phyloP scores from a whole-genome alignment of 2,329 filamentous ascomycete genomes.

The Drechslerella dactyloides region DNA sequence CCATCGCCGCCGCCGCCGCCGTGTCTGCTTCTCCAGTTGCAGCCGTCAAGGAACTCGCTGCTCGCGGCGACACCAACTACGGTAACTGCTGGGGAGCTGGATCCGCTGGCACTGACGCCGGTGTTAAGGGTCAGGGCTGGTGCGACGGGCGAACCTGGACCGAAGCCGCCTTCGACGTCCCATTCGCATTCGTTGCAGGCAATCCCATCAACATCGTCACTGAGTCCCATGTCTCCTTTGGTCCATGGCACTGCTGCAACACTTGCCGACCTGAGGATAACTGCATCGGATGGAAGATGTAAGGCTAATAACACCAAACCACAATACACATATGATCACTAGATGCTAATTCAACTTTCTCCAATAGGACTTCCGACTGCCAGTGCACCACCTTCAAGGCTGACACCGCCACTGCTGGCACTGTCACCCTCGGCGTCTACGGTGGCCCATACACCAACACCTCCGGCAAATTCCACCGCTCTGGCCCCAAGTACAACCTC shows the following conservation, averaged over 20 bases:
- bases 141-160: not conserved
- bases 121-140: not conserved
- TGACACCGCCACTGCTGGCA: not conserved
- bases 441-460: not conserved
- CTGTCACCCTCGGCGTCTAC: constrained; percentile 1
- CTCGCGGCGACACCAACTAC: not conserved
- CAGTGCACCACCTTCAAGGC: not conserved
- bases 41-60: not conserved
- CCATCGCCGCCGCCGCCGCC: not conserved
- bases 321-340: no score
- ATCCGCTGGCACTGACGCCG: no score
- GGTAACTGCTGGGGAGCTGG: not conserved
- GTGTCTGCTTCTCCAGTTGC: not conserved
- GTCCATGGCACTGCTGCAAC: constrained; percentile 5
- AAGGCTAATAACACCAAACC: not conserved
- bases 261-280: not conserved
- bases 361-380: not conserved
- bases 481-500: no score
- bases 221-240: not conserved
- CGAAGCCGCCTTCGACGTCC: not conserved
- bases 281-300: not conserved
- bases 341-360: no score
- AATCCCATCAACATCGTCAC: not conserved
- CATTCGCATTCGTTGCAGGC: not conserved
- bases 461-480: not conserved